These are phyloP conservation scores for Globisporangium apiculatum DNA, from an alignment of 352 stramenopile genomes.

Conservation along the genomic window DNA sequence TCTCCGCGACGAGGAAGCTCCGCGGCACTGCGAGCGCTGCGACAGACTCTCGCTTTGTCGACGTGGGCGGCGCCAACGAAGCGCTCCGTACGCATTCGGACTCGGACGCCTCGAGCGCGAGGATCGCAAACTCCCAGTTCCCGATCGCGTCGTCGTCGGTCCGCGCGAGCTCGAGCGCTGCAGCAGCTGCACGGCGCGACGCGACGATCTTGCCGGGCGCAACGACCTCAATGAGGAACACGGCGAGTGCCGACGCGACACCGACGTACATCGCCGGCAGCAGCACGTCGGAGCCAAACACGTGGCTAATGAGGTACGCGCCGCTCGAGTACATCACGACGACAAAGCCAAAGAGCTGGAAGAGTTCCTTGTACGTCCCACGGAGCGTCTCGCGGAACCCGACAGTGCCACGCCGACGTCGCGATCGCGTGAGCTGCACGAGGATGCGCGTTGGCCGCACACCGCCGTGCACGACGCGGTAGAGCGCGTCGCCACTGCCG, in stretches of 20 bases:
- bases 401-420: slow-evolving; percentile 13
- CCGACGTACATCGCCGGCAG: slow-evolving; percentile 50
- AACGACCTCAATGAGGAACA: slow-evolving; percentile 59
- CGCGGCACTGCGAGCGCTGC: slow-evolving; percentile 21
- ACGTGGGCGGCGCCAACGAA: not conserved
- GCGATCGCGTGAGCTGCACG: slow-evolving; percentile 30
- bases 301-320: slow-evolving; percentile 40
- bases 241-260: slow-evolving; percentile 23
- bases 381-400: slow-evolving; percentile 41
- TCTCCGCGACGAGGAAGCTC: slow-evolving; percentile 59
- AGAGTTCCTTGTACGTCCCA: slow-evolving; percentile 54
- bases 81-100: slow-evolving; percentile 25
- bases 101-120: slow-evolving; percentile 53
- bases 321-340: slow-evolving; percentile 42
- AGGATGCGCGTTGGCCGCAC: slow-evolving; percentile 46
- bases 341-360: slow-evolving; percentile 53
- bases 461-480: slow-evolving; percentile 43
- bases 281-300: slow-evolving; percentile 43
- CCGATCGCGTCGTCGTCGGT: slow-evolving; percentile 18
- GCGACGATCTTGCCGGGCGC: slow-evolving; percentile 41
- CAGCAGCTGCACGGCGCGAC: slow-evolving; percentile 16
- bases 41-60: slow-evolving; percentile 8
- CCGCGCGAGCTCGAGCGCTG: not conserved
- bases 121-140: slow-evolving; percentile 58
- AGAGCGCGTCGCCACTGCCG: slow-evolving; percentile 36